A percentile compares a stretch with the other conserved stretches of the same genome.
phyloP scores from a whole-genome alignment of 768 basidiomycete genomes.

The Psilocybe subaeruginosa region DNA sequence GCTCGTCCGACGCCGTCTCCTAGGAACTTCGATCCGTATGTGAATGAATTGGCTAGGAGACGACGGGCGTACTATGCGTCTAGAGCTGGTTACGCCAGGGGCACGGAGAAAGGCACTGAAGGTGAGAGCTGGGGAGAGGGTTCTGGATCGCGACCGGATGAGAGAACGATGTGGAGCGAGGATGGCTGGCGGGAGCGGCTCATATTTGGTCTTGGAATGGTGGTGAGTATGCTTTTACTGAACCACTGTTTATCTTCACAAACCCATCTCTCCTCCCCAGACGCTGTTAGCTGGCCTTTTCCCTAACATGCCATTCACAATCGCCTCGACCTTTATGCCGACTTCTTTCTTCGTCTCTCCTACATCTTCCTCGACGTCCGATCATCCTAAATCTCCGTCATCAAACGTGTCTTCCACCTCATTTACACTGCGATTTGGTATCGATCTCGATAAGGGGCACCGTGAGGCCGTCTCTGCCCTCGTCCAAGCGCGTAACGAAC shows the following conservation, averaged over 20 bases:
- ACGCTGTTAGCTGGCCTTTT: slow-evolving; percentile 47
- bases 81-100: slow-evolving; percentile 17
- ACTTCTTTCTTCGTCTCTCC: not conserved
- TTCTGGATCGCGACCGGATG: slow-evolving; percentile 31
- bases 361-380: not conserved
- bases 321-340: slow-evolving; percentile 19
- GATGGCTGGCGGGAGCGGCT: slow-evolving; percentile 56
- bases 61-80: slow-evolving; percentile 43
- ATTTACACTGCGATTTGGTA: slow-evolving; percentile 30
- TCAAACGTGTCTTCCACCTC: slow-evolving; percentile 19
- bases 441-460: slow-evolving; percentile 47
- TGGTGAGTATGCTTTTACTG: slow-evolving; percentile 35
- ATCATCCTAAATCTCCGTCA: not conserved
- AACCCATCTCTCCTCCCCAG: slow-evolving; percentile 25
- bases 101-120: slow-evolving; percentile 7
- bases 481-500: slow-evolving; percentile 59
- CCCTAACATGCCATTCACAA: slow-evolving; percentile 29
- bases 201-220: slow-evolving; percentile 48
- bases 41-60: slow-evolving; percentile 54
- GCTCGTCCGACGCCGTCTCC: slow-evolving; percentile 22
- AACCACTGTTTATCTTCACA: not conserved
- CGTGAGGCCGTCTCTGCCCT: slow-evolving; percentile 58
- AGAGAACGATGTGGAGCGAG: slow-evolving; percentile 31
- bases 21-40: slow-evolving; percentile 43
- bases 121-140: slow-evolving; percentile 15